Percentiles rank a stretch among this genome's conserved stretches.
phyloP scores from a whole-genome alignment of 305 asterid genomes.

The Fraxinus albicans region DNA sequence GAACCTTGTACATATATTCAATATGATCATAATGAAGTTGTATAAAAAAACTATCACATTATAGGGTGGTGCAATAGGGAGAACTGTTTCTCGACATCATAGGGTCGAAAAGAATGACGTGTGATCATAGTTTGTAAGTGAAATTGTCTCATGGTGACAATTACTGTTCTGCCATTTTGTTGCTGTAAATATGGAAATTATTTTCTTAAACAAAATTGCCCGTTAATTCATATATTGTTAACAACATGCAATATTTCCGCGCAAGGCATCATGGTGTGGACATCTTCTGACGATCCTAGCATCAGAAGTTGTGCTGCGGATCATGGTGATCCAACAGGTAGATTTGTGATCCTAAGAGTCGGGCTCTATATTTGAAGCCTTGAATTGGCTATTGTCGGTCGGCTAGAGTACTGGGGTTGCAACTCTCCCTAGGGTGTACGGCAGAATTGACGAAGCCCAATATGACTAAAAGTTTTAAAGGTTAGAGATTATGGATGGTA shows the following conservation, averaged over 20 bases:
- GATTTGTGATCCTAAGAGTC: not conserved
- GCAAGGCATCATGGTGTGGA: not conserved
- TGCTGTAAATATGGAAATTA: constrained; percentile 26
- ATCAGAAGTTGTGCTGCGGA: not conserved
- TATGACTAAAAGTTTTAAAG: too few relatives aligned
- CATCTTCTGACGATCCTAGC: not conserved
- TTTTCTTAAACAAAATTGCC: constrained; percentile 14
- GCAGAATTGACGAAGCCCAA: not conserved
- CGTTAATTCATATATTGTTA: constrained; percentile 1
- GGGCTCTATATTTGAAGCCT: not conserved
- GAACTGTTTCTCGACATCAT: not conserved
- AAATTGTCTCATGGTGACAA: constrained; percentile 14
- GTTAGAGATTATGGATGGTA: too few relatives aligned
- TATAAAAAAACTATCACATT: constrained; percentile 13
- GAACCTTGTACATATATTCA: constrained; percentile 35
- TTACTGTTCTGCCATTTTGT: not conserved
- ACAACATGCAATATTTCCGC: not conserved
- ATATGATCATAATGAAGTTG: constrained; percentile 25
- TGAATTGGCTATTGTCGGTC: not conserved
- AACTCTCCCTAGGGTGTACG: not conserved
- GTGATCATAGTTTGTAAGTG: not conserved
- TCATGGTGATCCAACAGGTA: not conserved
- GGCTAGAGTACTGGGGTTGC: not conserved
- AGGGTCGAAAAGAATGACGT: not conserved
- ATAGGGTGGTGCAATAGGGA: constrained; percentile 19